These are phyloP conservation scores for Sporothrix mexicana DNA, from an alignment of 2,329 filamentous ascomycete species.

Conservation along the genomic window DNA sequence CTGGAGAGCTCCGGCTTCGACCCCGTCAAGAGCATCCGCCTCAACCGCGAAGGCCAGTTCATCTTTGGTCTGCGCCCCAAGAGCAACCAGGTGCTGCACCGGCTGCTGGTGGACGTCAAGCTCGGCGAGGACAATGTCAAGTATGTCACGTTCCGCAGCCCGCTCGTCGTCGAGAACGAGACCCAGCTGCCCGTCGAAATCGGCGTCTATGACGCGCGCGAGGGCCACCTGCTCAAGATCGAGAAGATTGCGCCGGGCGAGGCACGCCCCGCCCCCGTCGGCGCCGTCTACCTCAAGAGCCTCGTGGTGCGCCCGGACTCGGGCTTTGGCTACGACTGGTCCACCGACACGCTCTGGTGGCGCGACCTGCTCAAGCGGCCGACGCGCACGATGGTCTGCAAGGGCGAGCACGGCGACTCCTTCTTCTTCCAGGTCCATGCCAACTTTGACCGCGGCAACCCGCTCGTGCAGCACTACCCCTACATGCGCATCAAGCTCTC, in stretches of 20 bases:
- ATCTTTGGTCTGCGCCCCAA: conserved; percentile 88
- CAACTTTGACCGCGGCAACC: conserved; percentile 80
- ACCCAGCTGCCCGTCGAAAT: conserved; percentile 96
- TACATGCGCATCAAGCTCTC: conserved; percentile 94
- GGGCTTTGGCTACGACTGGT: conserved; percentile 97
- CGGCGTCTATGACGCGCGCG: conserved; percentile 84
- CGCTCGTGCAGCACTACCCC: conserved; percentile 81
- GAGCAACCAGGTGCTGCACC: conserved; percentile 82
- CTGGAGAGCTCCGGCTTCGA: conserved; percentile 96
- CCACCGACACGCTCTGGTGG: conserved; percentile 88
- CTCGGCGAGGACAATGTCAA: conserved; percentile 96
- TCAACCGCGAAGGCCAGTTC: conserved; percentile 93
- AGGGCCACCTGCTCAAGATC: conserved; percentile 92
- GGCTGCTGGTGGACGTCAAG: conserved; percentile 88
- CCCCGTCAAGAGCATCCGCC: conserved; percentile 80
- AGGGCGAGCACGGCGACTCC: conserved; percentile 82
- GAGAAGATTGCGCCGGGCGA: conserved; percentile 97
- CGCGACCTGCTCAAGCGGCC: conserved; percentile 84
- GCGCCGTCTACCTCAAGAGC: conserved; percentile 87
- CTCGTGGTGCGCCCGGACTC: conserved; percentile 89
- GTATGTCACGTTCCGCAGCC: conserved; percentile 93
- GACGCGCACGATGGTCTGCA: conserved; percentile 85
- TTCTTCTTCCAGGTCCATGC: conserved; percentile 98
- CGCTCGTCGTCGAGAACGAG: conserved; percentile 90
- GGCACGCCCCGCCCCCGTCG: conserved; percentile 86